Evolutionary conservation across 352 stramenopile species (phyloP).

Genomic region (Phytophthora megakarya): DNA sequence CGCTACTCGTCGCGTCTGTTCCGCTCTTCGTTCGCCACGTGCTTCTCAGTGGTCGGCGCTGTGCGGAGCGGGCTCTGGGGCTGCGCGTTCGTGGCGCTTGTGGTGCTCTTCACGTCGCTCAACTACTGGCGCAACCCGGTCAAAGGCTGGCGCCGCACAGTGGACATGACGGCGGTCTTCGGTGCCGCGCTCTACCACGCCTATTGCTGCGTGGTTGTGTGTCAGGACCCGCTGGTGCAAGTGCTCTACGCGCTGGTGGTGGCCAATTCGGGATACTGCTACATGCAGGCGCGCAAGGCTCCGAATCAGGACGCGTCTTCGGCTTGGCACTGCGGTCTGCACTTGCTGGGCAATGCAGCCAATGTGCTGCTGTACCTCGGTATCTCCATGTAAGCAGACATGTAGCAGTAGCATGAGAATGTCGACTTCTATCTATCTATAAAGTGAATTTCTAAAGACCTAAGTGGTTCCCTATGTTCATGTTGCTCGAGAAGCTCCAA

Average conservation of each 20-base stretch:
- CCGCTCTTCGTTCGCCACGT: conserved; percentile 75
- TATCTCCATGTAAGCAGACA: conserved; percentile 46
- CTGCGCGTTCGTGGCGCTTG: conserved; percentile 61
- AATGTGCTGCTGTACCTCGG: conserved; percentile 81
- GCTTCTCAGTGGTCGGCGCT: conserved; percentile 61
- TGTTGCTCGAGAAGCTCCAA: conserved; percentile 57
- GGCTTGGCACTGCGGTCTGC: conserved; percentile 79
- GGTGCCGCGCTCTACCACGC: conserved; percentile 64
- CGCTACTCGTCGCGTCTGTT: conserved; percentile 73
- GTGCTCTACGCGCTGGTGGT: conserved; percentile 65
- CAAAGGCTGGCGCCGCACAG: conserved; percentile 69
- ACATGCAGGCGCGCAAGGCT: conserved; percentile 63
- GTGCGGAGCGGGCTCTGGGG: conserved; percentile 62
- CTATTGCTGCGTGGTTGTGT: conserved; percentile 66
- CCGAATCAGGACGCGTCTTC: conserved; percentile 71
- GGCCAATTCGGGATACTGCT: conserved; percentile 76
- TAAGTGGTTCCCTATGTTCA: conserved; percentile 18
- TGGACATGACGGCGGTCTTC: conserved; percentile 74
- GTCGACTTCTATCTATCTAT: no score
- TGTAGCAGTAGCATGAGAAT: no score
- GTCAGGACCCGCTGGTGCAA: conserved; percentile 60
- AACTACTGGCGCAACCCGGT: conserved; percentile 86
- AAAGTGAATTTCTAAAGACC: conserved; percentile 19
- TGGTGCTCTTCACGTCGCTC: conserved; percentile 83
- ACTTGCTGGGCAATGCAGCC: conserved; percentile 75